Conservation (phyloP, 2,329 filamentous ascomycete genomes). For the Scedosporium apiospermum region DNA sequence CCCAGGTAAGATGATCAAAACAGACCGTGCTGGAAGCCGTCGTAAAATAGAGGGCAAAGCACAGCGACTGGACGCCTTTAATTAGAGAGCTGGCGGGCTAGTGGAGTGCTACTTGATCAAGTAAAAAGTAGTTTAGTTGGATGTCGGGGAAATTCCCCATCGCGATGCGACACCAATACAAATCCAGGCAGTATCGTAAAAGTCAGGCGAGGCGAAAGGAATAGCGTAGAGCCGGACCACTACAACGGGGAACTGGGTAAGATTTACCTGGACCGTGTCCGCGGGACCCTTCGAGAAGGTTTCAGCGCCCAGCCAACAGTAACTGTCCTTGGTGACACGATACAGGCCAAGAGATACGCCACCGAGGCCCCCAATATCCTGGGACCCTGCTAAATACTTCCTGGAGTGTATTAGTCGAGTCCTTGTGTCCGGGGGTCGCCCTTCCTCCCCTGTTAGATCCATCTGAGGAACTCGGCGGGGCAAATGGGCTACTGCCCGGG, state of each 20-base stretch:
- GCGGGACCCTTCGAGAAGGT: conserved; percentile 6
- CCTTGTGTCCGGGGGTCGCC: background rate
- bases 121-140: background rate
- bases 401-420: background rate
- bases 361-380: background rate
- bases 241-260: background rate
- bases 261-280: background rate
- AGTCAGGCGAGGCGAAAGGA: background rate
- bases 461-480: background rate
- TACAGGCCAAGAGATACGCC: conserved; percentile 1
- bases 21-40: background rate
- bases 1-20: background rate
- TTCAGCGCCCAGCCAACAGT: conserved; percentile 1
- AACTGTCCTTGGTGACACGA: background rate
- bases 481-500: background rate
- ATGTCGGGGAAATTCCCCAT: background rate
- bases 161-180: background rate
- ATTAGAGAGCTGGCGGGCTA: background rate
- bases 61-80: background rate
- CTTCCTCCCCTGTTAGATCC: background rate
- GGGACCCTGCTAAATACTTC: background rate
- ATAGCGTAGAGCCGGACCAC: background rate
- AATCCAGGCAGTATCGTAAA: background rate
- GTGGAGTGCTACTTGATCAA: background rate
- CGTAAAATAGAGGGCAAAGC: background rate